Base-by-base conservation (phyloP, 2,329 filamentous ascomycete genomes). In the Fusarium sp. region DNA sequence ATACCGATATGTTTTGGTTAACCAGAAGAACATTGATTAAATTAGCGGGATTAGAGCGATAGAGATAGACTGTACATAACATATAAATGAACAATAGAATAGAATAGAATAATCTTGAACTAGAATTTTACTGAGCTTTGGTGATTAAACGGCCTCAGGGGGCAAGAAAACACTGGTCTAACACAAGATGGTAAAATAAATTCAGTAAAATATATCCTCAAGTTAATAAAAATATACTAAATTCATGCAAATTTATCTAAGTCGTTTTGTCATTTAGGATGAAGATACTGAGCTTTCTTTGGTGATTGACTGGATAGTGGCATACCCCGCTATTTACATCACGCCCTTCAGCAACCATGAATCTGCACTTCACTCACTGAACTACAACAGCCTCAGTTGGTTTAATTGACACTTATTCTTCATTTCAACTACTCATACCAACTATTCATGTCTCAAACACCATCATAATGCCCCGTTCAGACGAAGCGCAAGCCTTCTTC, bases 401-500 rank as follows among this genome's bases (percentile, higher is more conserved):
- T 9, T 7, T 16, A 13, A n/a, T 28, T 30, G 2, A n/a, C 6
- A 4, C 6, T 24, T 12, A 16, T 16, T 24, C 14, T 18, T 36
- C 26, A 30, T 11, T 18, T 0, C 0, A 6, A 20, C 7, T 51
- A 16, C 15, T 38, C 33, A 5, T 2, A 12, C 4, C 16, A 10
- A 20, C 6, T 22, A 1, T 7, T 1, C 8, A 45, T 36, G 22
- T 10, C 30, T 24, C 15, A 28, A 1, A 16, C 4, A 22, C 5
- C 7, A 2, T 28, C 38, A 60, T 13, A n/a, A 94, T 94, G 92
- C 80, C 91, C 24, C 90, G 91, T 69, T 91, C 91, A 48, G 92
- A 95, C 75, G 93, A 95, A 82, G 92, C 92, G 18, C 86, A 87
- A 71, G 88, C 91, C 26, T 95, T 95, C 86, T 94, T 92, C 82